Evolutionary conservation across 2,329 filamentous ascomycete species (phyloP), one percentile per base, ranked within the genome.

Genomic region (Hypoxylon sp.): DNA sequence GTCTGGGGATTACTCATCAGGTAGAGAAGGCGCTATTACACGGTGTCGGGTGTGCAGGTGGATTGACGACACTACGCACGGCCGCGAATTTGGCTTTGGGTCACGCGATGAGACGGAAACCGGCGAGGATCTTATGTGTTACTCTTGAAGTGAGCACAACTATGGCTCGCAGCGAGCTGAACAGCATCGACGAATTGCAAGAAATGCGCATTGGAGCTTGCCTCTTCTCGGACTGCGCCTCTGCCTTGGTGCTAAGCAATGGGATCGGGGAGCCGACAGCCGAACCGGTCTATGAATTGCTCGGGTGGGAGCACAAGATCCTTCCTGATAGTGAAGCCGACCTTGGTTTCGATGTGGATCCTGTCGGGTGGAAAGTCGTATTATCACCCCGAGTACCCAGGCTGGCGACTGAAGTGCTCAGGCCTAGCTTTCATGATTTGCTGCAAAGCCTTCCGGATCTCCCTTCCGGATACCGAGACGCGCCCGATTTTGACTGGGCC

Each of bases 141-240:
- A 83, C 86, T 2, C 78, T 86, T 48, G 85, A 88, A 64, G 73
- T 86, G 31, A 82, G 77, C 67, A 85, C 81, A 11, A 77, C 79
- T 1, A 71, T 88, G 63, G 80, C 85, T 4, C 75, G 85, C 30
- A 86, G 82, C 60, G 87, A 89, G 67, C 70, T 90, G 35, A 79
- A 88, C 55, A 83, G 80, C 65, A 79, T 87, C 65, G 64, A 83
- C 54, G 74, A 81, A 59, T 62, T 75, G 11, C 80, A 87, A 59
- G 76, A 86, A 52, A 80, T 84, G 7, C 76, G 85, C 21, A 87
- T 90, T 60, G 87, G 85, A 2, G 75, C 83, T 1, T 81, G 80
- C 9, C 70, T 90, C 2, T 90, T 90, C 66, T 88, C 84, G 13
- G 87, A 90, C 67, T 88, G 83, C 57, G 86, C 83, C n/a, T 85